These are phyloP conservation scores for Paraglomus brasilianum DNA, from an alignment of 192 early-diverging fungal genomes.

Conservation along the genomic window DNA sequence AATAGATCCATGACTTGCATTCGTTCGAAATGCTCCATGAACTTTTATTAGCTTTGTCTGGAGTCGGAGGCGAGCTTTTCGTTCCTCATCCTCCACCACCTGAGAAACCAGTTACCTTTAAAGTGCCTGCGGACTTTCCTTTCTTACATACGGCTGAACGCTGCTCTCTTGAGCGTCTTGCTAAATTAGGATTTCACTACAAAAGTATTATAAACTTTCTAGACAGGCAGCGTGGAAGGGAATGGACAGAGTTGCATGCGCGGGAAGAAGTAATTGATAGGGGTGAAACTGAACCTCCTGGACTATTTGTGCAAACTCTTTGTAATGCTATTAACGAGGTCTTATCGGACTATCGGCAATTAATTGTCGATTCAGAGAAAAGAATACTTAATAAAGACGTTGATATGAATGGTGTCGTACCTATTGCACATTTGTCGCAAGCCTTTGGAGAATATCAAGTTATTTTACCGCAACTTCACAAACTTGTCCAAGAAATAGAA, in stretches of 20 bases:
- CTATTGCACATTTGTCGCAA: constrained; percentile 42
- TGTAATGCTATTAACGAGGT: constrained; percentile 44
- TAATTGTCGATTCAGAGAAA: constrained; percentile 50
- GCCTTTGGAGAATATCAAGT: constrained; percentile 51
- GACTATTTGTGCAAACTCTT: constrained; percentile 54
- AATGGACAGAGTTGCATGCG: too few relatives aligned
- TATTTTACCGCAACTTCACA: constrained; percentile 47
- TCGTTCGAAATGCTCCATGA: constrained; percentile 81
- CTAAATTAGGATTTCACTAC: constrained; percentile 57
- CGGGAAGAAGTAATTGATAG: background rate
- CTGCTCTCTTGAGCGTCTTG: constrained; percentile 55
- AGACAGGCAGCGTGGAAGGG: constrained; percentile 3
- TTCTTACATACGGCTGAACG: constrained; percentile 67
- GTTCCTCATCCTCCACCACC: constrained; percentile 48
- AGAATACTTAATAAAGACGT: constrained; percentile 53
- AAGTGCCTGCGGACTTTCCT: constrained; percentile 57
- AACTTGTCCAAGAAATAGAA: constrained; percentile 43
- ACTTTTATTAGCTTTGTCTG: constrained; percentile 62
- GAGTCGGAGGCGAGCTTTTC: constrained; percentile 69
- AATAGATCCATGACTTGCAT: too few relatives aligned
- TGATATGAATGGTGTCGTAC: constrained; percentile 48
- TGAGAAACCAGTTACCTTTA: constrained; percentile 47
- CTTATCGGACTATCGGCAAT: constrained; percentile 45
- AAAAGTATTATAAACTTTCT: constrained; percentile 9
- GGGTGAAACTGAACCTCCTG: constrained; percentile 22